Conservation (phyloP, 768 basidiomycete species). For the Hirschioporus abietinus region DNA sequence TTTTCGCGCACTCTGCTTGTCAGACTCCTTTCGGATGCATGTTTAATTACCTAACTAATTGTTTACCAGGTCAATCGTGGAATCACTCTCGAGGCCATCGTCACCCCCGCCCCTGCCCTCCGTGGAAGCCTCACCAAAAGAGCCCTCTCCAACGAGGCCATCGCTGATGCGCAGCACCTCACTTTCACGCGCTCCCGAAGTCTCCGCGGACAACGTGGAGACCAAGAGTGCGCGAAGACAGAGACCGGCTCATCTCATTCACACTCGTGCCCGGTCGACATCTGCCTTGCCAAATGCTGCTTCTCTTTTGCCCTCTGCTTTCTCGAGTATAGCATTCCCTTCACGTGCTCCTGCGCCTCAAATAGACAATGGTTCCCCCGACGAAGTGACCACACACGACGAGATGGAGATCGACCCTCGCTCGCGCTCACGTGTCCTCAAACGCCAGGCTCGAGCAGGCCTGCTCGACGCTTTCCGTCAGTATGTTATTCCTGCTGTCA, state of each 20-base stretch:
- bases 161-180: not conserved
- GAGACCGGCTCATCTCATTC: not conserved
- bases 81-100: not conserved
- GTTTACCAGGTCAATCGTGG: not conserved
- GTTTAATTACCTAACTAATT: not conserved
- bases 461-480: slow-evolving; percentile 64
- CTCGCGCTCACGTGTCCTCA: slow-evolving; percentile 13
- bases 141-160: not conserved
- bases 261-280: not conserved
- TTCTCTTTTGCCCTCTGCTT: not conserved
- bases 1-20: not conserved
- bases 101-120: not conserved
- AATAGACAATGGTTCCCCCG: not conserved
- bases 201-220: not conserved
- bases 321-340: not conserved
- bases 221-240: not conserved
- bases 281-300: not conserved
- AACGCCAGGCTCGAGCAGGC: slow-evolving; percentile 58
- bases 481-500: slow-evolving; percentile 51
- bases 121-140: not conserved
- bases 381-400: not conserved
- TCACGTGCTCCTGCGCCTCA: not conserved
- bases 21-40: not conserved
- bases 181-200: not conserved
- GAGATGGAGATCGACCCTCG: not conserved